phyloP scores from a whole-genome alignment of 768 basidiomycete genomes.

The Leccinum olivaceopallidum region DNA sequence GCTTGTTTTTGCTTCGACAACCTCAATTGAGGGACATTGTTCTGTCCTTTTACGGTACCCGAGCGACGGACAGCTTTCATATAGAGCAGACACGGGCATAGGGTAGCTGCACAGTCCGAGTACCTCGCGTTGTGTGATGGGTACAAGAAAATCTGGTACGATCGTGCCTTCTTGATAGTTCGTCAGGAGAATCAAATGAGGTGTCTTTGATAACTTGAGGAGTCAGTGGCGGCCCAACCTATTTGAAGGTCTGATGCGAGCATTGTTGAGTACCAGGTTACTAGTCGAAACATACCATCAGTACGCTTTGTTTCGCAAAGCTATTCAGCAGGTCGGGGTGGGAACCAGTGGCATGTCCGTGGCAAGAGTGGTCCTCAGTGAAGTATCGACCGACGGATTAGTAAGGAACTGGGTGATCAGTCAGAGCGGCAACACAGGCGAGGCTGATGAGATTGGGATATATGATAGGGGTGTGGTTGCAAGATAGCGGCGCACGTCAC shows the following conservation, averaged over 20 bases:
- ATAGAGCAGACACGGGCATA: not conserved
- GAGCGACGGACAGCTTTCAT: not conserved
- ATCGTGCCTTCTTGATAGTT: not conserved
- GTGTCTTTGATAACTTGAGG: not conserved
- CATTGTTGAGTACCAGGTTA: too few species aligned
- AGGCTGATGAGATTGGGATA: not conserved
- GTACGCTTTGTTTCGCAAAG: too few species aligned
- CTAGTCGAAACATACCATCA: too few species aligned
- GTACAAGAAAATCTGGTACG: slow-evolving; percentile 1
- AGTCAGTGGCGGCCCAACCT: not conserved
- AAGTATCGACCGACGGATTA: too few species aligned
- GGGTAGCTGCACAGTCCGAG: not conserved
- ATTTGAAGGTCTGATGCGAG: not conserved
- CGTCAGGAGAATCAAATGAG: not conserved
- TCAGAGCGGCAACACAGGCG: too few species aligned
- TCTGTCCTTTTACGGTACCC: not conserved
- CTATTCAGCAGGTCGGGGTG: too few species aligned
- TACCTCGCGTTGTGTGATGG: not conserved
- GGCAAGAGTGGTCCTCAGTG: too few species aligned
- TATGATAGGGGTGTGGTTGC: not conserved
- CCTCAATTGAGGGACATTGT: slow-evolving; percentile 10
- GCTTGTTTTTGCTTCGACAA: slow-evolving; percentile 11
- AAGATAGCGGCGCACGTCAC: not conserved
- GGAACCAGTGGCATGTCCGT: too few species aligned
- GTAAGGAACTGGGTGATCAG: too few species aligned